Conservation (phyloP, 2,329 filamentous ascomycete species). For the Lachnellula suecica region DNA sequence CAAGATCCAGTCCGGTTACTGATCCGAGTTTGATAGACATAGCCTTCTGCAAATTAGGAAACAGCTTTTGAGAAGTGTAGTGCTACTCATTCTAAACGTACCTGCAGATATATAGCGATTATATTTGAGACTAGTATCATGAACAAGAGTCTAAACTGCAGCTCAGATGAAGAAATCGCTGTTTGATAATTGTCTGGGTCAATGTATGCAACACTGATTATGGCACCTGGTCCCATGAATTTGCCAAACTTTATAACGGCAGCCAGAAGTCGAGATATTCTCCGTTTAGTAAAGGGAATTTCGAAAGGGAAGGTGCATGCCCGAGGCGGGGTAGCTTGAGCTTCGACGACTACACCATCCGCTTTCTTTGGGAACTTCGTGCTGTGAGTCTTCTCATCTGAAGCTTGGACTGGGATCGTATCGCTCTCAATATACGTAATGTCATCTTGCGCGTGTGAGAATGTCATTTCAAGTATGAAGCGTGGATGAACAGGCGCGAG, state of each 20-base stretch:
- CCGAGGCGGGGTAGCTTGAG: not conserved
- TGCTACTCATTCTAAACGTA: not conserved
- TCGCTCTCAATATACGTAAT: not conserved
- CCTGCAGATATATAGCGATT: conserved; percentile 50
- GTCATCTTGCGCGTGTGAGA: not conserved
- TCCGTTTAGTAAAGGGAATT: not conserved
- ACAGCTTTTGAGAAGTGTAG: not conserved
- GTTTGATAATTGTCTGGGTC: conserved; percentile 52
- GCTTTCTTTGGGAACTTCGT: not conserved
- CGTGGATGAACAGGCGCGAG: not conserved
- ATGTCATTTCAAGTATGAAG: not conserved
- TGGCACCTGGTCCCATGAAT: conserved; percentile 48
- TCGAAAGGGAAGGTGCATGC: not conserved
- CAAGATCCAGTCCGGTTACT: conserved; percentile 50
- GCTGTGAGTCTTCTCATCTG: not conserved
- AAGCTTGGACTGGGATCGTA: not conserved
- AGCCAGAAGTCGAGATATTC: not conserved
- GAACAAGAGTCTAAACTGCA: conserved; percentile 51
- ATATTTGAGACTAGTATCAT: conserved; percentile 54
- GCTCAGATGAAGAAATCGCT: conserved; percentile 52
- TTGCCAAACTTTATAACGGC: conserved; percentile 37
- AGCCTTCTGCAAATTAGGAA: conserved; percentile 37
- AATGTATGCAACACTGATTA: conserved; percentile 35
- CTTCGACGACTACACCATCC: not conserved
- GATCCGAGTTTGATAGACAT: conserved; percentile 41